phyloP scores from a whole-genome alignment of 768 basidiomycete species.

The Pisolithus tinctorius region DNA sequence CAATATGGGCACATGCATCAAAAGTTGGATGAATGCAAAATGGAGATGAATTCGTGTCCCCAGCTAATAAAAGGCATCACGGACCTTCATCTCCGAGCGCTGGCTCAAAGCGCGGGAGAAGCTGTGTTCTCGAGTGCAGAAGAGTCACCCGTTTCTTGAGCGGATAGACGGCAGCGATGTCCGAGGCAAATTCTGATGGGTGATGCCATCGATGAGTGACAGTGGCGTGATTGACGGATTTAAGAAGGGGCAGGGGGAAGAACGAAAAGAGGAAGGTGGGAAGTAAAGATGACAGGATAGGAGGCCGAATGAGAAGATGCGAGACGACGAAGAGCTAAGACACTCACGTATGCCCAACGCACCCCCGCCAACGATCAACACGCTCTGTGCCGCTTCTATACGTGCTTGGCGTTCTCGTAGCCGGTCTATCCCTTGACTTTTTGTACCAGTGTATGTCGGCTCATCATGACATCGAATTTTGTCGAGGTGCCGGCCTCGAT shows the following conservation, averaged over 20 bases:
- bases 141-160: constrained; percentile 44
- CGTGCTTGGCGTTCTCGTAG: constrained; percentile 42
- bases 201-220: too few species aligned
- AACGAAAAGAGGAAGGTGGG: neutral
- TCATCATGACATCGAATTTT: neutral
- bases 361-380: constrained; percentile 67
- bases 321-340: neutral
- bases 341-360: constrained; percentile 65
- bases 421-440: constrained; percentile 44
- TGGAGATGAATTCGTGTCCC: neutral
- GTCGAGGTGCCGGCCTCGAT: too few species aligned
- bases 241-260: neutral
- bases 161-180: constrained; percentile 51
- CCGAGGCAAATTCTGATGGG: constrained; percentile 51
- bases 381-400: constrained; percentile 39
- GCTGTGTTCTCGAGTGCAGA: constrained; percentile 47
- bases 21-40: neutral
- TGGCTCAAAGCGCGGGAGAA: constrained; percentile 48
- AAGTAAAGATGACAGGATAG: neutral
- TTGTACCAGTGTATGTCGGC: constrained; percentile 34
- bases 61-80: constrained; percentile 4
- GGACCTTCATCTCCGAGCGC: constrained; percentile 47
- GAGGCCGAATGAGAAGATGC: neutral
- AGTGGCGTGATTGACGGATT: neutral
- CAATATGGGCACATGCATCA: too few species aligned